Evolutionary conservation across 2,329 filamentous ascomycete genomes (phyloP), one percentile per base, ranked within the genome.

Genomic region (Neonectria neomacrospora): DNA sequence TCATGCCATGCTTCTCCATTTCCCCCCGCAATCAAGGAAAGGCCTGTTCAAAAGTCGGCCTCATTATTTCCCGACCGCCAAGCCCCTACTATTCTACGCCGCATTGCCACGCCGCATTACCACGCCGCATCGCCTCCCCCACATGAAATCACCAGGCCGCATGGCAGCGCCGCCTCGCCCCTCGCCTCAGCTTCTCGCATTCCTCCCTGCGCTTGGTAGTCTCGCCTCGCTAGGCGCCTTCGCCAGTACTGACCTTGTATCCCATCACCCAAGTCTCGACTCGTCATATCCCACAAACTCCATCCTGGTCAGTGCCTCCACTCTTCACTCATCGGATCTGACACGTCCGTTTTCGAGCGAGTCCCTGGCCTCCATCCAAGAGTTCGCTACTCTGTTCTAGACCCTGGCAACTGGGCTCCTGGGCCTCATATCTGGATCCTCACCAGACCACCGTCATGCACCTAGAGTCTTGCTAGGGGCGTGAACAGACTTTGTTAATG

Each of bases 231-330:
- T 23, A 47, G 18, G 42, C 42, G n/a, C n/a, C 12, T 11, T 26
- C 3, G 14, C 28, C 10, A 22, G 26, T 26, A 30, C 39, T 28
- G 20, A 18, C 42, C 20, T 37, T 37, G 11, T n/a, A 14, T 32
- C 28, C 4, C 52, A 52, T 50, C 34, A 54, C 23, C 52, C 52
- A 30, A 51, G 52, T 34, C 45, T 26, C 30, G 41, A 44, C 53
- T 53, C 26, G 53, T 47, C 59, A 52, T 32, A 60, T 51, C 50
- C 26, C 20, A 42, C 52, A 45, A 48, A 23, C 30, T 55, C 30
- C 23, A 50, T 37, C 41, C 30, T 55, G 11, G 10, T 9, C 54
- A 54, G 23, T 34, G 30, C n/a, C 30, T 30, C 41, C 32, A 23
- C 23, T 47, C 44, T 11, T 52, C 52, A 51, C 52, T 34, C 6